Base-by-base conservation (phyloP, 2,329 filamentous ascomycete genomes). In the Arthrobotrys iridis region DNA sequence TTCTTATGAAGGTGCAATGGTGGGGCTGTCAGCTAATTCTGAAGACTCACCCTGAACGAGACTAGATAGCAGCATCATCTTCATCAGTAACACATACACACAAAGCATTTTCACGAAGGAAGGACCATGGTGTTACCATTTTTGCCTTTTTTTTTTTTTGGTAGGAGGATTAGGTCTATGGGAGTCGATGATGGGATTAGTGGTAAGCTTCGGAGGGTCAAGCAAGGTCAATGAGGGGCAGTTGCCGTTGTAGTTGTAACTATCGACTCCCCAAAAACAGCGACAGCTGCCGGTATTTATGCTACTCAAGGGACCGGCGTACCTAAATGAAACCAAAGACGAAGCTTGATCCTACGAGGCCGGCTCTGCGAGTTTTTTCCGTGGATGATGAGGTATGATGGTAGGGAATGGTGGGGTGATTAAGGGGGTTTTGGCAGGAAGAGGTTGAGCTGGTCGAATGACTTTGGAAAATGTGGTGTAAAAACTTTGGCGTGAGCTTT, bases 401-500 rank as follows among this genome's bases (percentile, higher is more conserved):
- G 35, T 30, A 60, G 57, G 43, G 52, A 75, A 68, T 67, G 60
- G 64, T 65, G 64, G 60, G 68, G 77, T 74, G 76, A 55, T 78
- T 76, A 68, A 74, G 64, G 77, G 77, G 24, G 33, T 46, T 40
- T 45, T 68, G 63, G 40, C 64, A 35, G 64, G 67, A 64, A 55
- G 60, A 50, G 72, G 30, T 62, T 55, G 70, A 72, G 66, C 68
- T 75, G 73, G 65, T 77, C 65, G 62, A 72, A 59, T 60, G 76
- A 72, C 76, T 77, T 65, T 57, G 50, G 45, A 50, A 45, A 40
- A 57, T 15, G 57, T 48, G 46, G 68, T 67, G 68, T 68, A 63
- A 70, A 75, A 65, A 57, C 7, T 37, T 55, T 55, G 40, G 40
- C 37, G 37, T 40, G 52, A 26, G 67, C 60, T n/a, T n/a, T n/a